A percentile compares a stretch with the other conserved stretches of the same genome.
Evolutionary conservation across 83 land plant genomes (phyloP).

Genomic region (Isoetes engelmannii): DNA sequence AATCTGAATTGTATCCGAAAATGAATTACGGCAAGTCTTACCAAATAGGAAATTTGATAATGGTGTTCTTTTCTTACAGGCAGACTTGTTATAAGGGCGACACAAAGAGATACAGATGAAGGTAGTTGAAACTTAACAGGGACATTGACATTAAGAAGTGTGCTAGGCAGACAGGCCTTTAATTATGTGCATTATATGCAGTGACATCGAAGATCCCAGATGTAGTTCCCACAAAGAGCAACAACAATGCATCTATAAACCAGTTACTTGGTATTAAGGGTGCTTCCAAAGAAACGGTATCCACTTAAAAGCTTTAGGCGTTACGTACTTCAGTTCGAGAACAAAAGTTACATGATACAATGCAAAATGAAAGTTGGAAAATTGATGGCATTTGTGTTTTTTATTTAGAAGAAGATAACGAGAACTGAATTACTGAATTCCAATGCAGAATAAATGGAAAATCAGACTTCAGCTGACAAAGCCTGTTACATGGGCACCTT

Average conservation of each 20-base stretch:
- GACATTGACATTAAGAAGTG: background rate
- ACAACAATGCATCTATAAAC: constrained; percentile 35
- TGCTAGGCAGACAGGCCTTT: background rate
- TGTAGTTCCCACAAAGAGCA: constrained; percentile 28
- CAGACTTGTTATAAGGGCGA: constrained; percentile 14
- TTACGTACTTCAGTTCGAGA: background rate
- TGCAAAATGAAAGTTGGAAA: background rate
- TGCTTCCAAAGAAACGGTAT: constrained; percentile 46
- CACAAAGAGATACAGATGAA: constrained; percentile 23
- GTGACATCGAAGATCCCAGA: constrained; percentile 25
- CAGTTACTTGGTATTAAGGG: constrained; percentile 65
- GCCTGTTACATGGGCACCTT: constrained; percentile 96
- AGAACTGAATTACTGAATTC: background rate
- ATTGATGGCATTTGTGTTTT: background rate
- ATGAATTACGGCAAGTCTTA: too few species aligned
- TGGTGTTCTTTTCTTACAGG: background rate
- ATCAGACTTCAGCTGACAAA: constrained; percentile 86
- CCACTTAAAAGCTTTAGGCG: background rate
- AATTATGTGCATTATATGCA: background rate
- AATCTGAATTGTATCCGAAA: too few species aligned
- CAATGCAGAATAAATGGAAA: constrained; percentile 77
- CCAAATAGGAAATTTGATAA: too few species aligned
- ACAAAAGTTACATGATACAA: background rate
- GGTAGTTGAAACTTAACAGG: background rate
- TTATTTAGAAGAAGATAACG: background rate